A percentile compares a stretch with the other conserved stretches of the same genome.
Evolutionary conservation across 768 basidiomycete genomes (phyloP).

Genomic region (Steccherinum ochraceum): DNA sequence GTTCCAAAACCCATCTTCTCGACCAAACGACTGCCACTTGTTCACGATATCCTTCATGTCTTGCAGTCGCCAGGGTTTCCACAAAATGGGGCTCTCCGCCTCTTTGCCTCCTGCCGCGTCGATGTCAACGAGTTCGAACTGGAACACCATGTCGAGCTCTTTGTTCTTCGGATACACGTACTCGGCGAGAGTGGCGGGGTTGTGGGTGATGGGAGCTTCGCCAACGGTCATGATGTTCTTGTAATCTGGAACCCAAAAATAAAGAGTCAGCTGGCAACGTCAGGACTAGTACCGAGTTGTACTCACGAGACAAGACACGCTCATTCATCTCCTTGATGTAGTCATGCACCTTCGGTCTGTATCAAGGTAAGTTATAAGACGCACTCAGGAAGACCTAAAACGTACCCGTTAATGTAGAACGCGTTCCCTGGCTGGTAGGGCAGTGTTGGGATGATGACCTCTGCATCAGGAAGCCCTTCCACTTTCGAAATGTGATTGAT

Average conservation of each 20-base stretch:
- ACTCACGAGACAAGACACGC: conserved; percentile 54
- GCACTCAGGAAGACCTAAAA: no score
- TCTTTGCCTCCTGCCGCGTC: conserved; percentile 35
- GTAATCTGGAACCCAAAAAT: conserved; percentile 30
- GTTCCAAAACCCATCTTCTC: conserved; percentile 62
- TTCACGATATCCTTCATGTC: conserved; percentile 40
- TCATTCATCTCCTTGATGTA: conserved; percentile 61
- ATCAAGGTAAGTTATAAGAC: no score
- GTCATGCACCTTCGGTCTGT: conserved; percentile 61
- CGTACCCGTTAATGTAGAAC: conserved; percentile 55
- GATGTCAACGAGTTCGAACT: conserved; percentile 56
- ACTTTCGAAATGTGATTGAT: conserved; percentile 66
- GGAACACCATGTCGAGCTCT: conserved; percentile 62
- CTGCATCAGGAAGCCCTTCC: conserved; percentile 60
- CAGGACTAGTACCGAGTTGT: conserved; percentile 1
- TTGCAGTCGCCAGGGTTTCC: conserved; percentile 42
- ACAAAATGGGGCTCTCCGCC: conserved; percentile 31
- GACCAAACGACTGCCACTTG: conserved; percentile 53
- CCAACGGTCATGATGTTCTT: conserved; percentile 57
- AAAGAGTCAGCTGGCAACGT: not conserved
- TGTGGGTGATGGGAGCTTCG: conserved; percentile 55
- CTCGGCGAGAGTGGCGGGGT: conserved; percentile 41
- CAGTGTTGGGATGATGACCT: conserved; percentile 42
- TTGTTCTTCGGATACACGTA: conserved; percentile 53
- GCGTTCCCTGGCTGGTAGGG: conserved; percentile 48